Percentiles rank a stretch among this genome's conserved stretches.
phyloP scores from a whole-genome alignment of 2,329 filamentous ascomycete genomes.

The Apiospora saccharicola region DNA sequence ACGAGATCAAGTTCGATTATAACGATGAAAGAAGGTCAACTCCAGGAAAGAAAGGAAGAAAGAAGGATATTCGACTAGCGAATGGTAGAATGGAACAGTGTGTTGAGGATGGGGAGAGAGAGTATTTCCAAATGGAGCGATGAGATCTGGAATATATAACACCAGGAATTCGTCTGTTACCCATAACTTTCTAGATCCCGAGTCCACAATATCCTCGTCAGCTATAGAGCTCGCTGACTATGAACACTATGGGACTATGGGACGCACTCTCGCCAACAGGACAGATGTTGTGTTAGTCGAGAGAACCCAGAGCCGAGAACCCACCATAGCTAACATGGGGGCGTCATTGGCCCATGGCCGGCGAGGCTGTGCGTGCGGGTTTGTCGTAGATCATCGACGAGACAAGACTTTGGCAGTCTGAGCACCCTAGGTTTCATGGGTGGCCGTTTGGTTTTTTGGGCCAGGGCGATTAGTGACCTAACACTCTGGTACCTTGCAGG shows the following conservation, averaged over 20 bases:
- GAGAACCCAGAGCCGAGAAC: neutral
- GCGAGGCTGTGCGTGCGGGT: slow-evolving; percentile 10
- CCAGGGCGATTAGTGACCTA: neutral
- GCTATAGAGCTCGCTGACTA: neutral
- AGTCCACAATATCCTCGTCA: slow-evolving; percentile 9
- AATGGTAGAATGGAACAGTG: slow-evolving; percentile 12
- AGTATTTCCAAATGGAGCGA: neutral
- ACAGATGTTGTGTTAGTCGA: neutral
- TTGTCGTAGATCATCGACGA: slow-evolving; percentile 21
- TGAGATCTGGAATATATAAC: slow-evolving; percentile 8
- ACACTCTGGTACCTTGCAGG: neutral
- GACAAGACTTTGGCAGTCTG: slow-evolving; percentile 21
- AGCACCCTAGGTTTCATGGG: slow-evolving; percentile 18
- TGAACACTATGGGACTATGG: neutral
- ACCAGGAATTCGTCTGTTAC: neutral
- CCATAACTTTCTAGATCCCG: slow-evolving; percentile 7
- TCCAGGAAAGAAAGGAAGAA: slow-evolving; percentile 18
- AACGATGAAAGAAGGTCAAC: slow-evolving; percentile 17
- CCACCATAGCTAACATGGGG: neutral
- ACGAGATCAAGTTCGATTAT: neutral
- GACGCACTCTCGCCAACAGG: neutral
- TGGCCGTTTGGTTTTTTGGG: neutral
- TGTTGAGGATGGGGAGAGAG: slow-evolving; percentile 18
- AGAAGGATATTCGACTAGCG: slow-evolving; percentile 21
- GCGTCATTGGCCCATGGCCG: neutral